Evolutionary conservation across 1,139 yeast genomes (phyloP), one percentile per base, ranked within the genome.

Genomic region (Yamadazyma atmosphaerica): DNA sequence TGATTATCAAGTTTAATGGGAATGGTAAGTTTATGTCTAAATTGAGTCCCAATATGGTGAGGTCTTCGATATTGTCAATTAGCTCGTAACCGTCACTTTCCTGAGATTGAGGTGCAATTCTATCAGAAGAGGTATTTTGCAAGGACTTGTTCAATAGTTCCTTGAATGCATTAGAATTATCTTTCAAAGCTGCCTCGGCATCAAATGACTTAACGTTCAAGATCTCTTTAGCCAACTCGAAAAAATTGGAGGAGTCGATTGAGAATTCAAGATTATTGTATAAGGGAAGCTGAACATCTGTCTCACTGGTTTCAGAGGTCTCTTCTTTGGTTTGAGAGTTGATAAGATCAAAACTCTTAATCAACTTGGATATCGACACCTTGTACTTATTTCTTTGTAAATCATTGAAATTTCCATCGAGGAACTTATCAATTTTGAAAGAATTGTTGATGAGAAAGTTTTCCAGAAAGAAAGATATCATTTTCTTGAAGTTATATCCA

Each of bases 1-100:
- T 80, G 3, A 89, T 63, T 1, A 92, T 70, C 28, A 90, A 68
- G 47, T 89, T 88, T 34, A 89, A 62, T 0, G 99, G 99, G 55
- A 88, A 94, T 5, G 97, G 96, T 15, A 90, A 67, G 19, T 74
- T 67, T 25, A 87, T 58, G 38, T 86, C 86, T 31, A 89, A 66
- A 47, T 82, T 85, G 11, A 89, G 53, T 26, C 69, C 65, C 2
- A 65, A 45, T 4, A 70, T 60, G 2, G 72, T 52, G 33, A 60
- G 58, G 15, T 60, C 61, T 42, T 67, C 71, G 6, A 57, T 58
- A 32, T 78, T 78, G 50, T 83, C 77, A 6, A 78, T 65, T 6
- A 28, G 21, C 11, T 80, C 75, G 28, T 61, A 46, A 29, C 37
- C 13, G 3, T 18, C 23, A 30, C 25, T n/a, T 19, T 18, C 24